Evolutionary conservation across 1,139 yeast genomes (phyloP).

Genomic region (Suhomyces taliae): DNA sequence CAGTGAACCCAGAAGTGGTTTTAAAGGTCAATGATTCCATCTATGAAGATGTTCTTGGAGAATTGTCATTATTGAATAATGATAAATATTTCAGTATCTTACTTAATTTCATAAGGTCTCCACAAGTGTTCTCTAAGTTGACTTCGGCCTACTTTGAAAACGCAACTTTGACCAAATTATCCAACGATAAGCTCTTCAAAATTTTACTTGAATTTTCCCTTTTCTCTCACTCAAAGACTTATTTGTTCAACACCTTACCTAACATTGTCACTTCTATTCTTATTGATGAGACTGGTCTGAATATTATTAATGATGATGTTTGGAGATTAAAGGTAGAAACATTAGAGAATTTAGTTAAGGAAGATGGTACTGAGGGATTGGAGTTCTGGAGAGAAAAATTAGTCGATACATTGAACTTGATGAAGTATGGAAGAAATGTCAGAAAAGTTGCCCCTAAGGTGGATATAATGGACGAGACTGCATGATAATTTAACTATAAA

Average conservation of each 20-base stretch:
- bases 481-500: background rate
- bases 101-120: slow-evolving; percentile 26
- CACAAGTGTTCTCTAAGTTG: slow-evolving; percentile 21
- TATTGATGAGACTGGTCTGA: slow-evolving; percentile 8
- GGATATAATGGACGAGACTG: slow-evolving; percentile 29
- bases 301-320: slow-evolving; percentile 24
- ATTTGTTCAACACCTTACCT: slow-evolving; percentile 30
- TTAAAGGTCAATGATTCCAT: slow-evolving; percentile 8
- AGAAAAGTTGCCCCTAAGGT: slow-evolving; percentile 27
- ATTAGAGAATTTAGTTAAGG: slow-evolving; percentile 25
- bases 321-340: slow-evolving; percentile 29
- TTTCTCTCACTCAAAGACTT: slow-evolving; percentile 23
- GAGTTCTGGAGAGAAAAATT: slow-evolving; percentile 31
- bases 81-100: slow-evolving; percentile 30
- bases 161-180: slow-evolving; percentile 20
- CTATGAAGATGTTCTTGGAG: slow-evolving; percentile 17
- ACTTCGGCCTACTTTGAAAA: slow-evolving; percentile 18
- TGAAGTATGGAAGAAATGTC: slow-evolving; percentile 34
- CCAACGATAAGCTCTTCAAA: slow-evolving; percentile 27
- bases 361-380: slow-evolving; percentile 16
- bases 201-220: slow-evolving; percentile 26
- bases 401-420: slow-evolving; percentile 20
- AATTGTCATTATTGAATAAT: slow-evolving; percentile 21
- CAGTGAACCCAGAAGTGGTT: slow-evolving; percentile 25
- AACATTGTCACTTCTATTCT: slow-evolving; percentile 19